Evolutionary conservation across 1,139 yeast genomes (phyloP), one percentile per base, ranked within the genome.

Genomic region (Suhomyces terraborum): DNA sequence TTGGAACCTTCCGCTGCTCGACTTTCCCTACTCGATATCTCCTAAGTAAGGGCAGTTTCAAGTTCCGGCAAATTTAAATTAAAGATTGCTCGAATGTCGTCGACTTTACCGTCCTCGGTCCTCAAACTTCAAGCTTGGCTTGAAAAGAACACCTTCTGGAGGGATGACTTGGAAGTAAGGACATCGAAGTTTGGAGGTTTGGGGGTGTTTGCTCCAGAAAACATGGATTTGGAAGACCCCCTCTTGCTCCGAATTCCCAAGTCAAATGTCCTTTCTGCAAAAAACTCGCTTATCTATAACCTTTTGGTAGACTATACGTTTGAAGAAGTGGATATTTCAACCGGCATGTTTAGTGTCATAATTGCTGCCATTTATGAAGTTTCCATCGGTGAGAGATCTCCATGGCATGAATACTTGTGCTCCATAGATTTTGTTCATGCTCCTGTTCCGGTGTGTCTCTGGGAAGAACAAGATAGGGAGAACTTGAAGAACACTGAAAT

Each of bases 311-410:
- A 87, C 27, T 75, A 74, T 32, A 72, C 66, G 6, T 47, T 52
- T 21, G 37, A 45, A 2, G 49, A 56, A 12, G 52, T 46, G 1
- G 56, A 53, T 6, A 49, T 84, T 6, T 76, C 75, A 25, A 46
- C 66, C 17, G 50, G 62, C 2, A 79, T 87, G 71, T 73, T 78
- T 35, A 84, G 84, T 0, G 66, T 88, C 38, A 78, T 85, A 9
- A 52, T 88, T 8, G 80, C 91, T 0, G 85, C 80, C 46, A 71
- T 88, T 28, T 88, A 86, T 56, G 98, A 91, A 57, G 64, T 73
- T 42, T 51, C 62, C 5, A 45, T 58, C 35, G 80, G 79, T 2
- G 63, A 68, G 12, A 55, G 62, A 3, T 84, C 95, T 10, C 96
- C 96, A 3, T 91, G 97, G 97, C 70, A 49, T 49, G 70, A 68